These are phyloP conservation scores for Euryodendron excelsum DNA, from an alignment of 148 eudicot genomes.

Conservation along the genomic window DNA sequence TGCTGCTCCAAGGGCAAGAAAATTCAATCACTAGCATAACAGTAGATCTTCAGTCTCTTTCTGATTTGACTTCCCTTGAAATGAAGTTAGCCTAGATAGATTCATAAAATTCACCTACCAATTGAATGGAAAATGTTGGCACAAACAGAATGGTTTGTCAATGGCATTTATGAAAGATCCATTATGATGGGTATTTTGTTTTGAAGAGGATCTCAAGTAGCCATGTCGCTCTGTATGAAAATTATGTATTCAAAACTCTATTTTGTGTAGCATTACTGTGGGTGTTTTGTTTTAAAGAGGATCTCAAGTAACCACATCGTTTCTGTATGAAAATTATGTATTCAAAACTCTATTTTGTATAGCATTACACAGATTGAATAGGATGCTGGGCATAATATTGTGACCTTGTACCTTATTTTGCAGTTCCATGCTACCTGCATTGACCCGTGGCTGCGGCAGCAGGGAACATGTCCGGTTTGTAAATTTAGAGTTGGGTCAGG, in stretches of 20 bases:
- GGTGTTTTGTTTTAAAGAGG: no score
- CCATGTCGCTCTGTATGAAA: no score
- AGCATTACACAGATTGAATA: neutral
- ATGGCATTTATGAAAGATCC: neutral
- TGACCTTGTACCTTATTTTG: constrained; percentile 3
- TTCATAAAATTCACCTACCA: neutral
- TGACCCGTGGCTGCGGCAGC: constrained; percentile 94
- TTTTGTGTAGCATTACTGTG: neutral
- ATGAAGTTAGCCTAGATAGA: neutral
- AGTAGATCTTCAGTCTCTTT: neutral
- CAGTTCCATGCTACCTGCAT: constrained; percentile 94
- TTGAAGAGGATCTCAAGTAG: no score
- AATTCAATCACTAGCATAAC: neutral
- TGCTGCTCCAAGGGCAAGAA: neutral
- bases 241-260: no score
- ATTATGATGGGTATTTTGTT: no score
- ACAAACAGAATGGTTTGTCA: neutral
- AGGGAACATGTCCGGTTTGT: constrained; percentile 95
- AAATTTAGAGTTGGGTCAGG: constrained; percentile 71
- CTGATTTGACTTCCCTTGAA: neutral
- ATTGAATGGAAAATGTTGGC: neutral
- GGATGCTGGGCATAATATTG: neutral
- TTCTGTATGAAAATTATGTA: no score
- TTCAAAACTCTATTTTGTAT: no score
- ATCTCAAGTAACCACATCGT: no score